Evolutionary conservation across 2,329 filamentous ascomycete species (phyloP).

Genomic region (Xylaria sp.): DNA sequence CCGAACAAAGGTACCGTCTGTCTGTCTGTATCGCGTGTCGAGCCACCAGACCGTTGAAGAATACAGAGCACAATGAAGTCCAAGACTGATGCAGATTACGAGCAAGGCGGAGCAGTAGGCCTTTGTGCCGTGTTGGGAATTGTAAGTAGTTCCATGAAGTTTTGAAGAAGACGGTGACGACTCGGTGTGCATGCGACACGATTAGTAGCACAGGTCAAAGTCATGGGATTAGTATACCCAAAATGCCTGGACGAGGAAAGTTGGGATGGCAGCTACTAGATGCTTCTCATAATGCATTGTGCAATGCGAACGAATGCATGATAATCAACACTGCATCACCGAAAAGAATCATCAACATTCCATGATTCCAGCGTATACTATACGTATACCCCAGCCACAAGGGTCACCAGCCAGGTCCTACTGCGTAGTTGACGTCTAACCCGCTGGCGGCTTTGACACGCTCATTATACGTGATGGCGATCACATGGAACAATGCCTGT

Average conservation of each 20-base stretch:
- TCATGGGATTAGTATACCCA: neutral
- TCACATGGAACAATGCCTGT: constrained; percentile 14
- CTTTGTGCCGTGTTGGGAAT: constrained; percentile 18
- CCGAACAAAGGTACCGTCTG: constrained; percentile 1
- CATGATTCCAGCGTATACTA: neutral
- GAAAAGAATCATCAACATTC: neutral
- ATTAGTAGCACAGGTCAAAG: constrained; percentile 7
- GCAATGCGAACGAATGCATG: neutral
- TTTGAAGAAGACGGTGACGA: constrained; percentile 6
- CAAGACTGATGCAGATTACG: neutral
- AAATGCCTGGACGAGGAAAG: neutral
- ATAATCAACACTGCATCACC: neutral
- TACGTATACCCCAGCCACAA: neutral
- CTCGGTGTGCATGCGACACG: constrained; percentile 2
- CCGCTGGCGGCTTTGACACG: neutral
- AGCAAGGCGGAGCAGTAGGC: constrained; percentile 12
- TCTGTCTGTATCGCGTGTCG: neutral
- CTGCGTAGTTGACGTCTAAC: neutral
- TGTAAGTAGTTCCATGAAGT: neutral
- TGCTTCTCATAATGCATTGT: neutral
- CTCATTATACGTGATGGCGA: constrained; percentile 4
- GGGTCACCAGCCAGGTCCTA: neutral
- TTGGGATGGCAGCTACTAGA: constrained; percentile 2
- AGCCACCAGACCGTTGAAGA: neutral
- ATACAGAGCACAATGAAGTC: neutral